These are phyloP conservation scores for Pseudofabraea citricarpa DNA, from an alignment of 2,329 filamentous ascomycete genomes.

Conservation along the genomic window DNA sequence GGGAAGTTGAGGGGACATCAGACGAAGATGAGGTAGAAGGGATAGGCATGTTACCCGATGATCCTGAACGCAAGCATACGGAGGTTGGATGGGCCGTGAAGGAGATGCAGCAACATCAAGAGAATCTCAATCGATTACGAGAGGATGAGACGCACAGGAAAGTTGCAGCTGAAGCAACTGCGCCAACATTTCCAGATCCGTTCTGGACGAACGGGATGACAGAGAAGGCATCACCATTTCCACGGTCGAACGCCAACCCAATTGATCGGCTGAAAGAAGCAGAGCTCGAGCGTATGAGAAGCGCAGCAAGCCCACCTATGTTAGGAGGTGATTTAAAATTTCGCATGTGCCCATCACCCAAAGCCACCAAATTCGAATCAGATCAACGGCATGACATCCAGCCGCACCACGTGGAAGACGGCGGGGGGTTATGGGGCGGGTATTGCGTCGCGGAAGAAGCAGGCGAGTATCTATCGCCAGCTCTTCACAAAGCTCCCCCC, in stretches of 20 bases:
- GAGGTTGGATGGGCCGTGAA: conserved; percentile 27
- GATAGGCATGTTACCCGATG: conserved; percentile 22
- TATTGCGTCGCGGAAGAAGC: conserved; percentile 48
- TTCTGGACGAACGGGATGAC: conserved; percentile 31
- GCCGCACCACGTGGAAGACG: conserved; percentile 50
- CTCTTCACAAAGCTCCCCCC: conserved; percentile 20
- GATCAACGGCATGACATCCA: conserved; percentile 57
- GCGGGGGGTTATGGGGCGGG: conserved; percentile 71
- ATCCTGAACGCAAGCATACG: conserved; percentile 21
- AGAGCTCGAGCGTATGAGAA: conserved; percentile 47
- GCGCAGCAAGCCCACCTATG: conserved; percentile 73
- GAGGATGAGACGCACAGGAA: conserved; percentile 28
- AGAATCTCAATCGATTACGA: conserved; percentile 24
- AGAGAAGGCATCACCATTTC: conserved; percentile 14
- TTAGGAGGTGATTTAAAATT: conserved; percentile 77
- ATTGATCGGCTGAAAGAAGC: conserved; percentile 23
- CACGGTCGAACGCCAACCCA: conserved; percentile 8
- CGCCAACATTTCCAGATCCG: conserved; percentile 25
- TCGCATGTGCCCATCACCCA: conserved; percentile 76
- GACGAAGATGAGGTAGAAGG: conserved; percentile 27
- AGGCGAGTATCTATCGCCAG: conserved; percentile 29
- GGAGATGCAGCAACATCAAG: conserved; percentile 30
- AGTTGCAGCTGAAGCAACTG: conserved; percentile 26
- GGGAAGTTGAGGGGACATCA: conserved; percentile 26
- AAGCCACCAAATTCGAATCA: conserved; percentile 78